Conservation (phyloP, 2,329 filamentous ascomycete genomes). For the Ceratocystis destructans region DNA sequence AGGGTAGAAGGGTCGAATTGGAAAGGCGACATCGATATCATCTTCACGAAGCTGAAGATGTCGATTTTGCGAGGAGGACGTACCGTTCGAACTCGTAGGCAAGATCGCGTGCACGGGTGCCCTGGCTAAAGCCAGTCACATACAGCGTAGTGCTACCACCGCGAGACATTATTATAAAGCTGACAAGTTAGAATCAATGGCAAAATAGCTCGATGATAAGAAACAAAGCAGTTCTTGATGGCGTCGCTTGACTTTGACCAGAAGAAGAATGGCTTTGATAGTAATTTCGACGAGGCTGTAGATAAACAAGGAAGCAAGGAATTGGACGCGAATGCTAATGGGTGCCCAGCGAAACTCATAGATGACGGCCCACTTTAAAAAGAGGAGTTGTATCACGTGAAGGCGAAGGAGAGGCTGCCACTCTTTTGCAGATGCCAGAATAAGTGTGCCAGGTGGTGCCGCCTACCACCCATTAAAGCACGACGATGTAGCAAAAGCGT, state of each 20-base stretch:
- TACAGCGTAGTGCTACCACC: conserved; percentile 78
- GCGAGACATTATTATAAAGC: conserved; percentile 59
- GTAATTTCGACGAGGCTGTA: conserved; percentile 6
- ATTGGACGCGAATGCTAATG: neutral
- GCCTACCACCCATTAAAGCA: neutral
- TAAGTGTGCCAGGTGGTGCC: neutral
- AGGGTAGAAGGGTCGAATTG: conserved; percentile 5
- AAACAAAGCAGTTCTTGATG: conserved; percentile 5
- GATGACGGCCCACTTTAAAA: neutral
- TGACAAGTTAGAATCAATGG: conserved; percentile 14
- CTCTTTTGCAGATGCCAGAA: neutral
- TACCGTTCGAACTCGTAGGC: conserved; percentile 99
- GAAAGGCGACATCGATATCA: conserved; percentile 13
- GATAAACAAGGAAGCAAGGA: conserved; percentile 1
- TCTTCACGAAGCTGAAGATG: conserved; percentile 11
- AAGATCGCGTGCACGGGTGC: conserved; percentile 95
- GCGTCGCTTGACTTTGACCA: neutral
- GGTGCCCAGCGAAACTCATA: neutral
- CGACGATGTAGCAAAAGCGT: neutral
- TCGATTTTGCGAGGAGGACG: conserved; percentile 36
- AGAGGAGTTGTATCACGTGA: neutral
- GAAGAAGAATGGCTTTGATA: neutral
- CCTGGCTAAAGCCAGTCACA: conserved; percentile 97
- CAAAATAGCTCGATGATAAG: conserved; percentile 16
- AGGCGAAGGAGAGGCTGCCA: too few species aligned